Evolutionary conservation across 1,139 yeast species (phyloP), one percentile per base, ranked within the genome.

Genomic region (Pichia inconspicua): DNA sequence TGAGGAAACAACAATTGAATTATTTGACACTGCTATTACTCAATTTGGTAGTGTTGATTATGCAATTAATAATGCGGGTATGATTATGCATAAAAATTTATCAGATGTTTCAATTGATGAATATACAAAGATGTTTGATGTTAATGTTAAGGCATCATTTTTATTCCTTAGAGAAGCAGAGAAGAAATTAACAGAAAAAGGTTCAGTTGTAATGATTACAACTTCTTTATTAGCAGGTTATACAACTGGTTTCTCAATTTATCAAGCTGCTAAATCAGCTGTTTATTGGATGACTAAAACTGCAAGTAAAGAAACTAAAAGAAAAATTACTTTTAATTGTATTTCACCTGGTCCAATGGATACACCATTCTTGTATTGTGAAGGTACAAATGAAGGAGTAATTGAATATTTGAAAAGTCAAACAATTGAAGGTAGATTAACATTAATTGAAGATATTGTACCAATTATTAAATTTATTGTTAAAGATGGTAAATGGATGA

Each of bases 271-370:
- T 30, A 80, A 80, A 64, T 75, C 80, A 4, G 74, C 79, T 14
- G 84, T 80, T 48, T 83, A 78, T 59, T 74, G 70, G 64, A 77
- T 76, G 64, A 62, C 73, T 49, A 77, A 79, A 57, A 66, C 82
- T 22, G 75, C 80, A 15, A 75, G 84, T 15, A 78, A 80, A 63
- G 85, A 80, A 60, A 69, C 77, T 51, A 67, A 66, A 30, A 62
- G 66, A 25, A 72, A 67, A 55, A 75, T 80, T 51, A 69, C 78
- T 11, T 82, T 76, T 57, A 78, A 76, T 58, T 70, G 75, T 57
- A 77, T 80, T 51, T 83, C 84, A 4, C 86, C 85, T 43, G 86
- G 85, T 43, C 85, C 86, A 42, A 80, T 80, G 84, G 84, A 80
- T 58, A 80, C 85, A 25, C 84, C 84, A 48, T 80, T 80, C 67